phyloP scores from a whole-genome alignment of 2,329 filamentous ascomycete genomes.

The Plectosphaerella plurivora region DNA sequence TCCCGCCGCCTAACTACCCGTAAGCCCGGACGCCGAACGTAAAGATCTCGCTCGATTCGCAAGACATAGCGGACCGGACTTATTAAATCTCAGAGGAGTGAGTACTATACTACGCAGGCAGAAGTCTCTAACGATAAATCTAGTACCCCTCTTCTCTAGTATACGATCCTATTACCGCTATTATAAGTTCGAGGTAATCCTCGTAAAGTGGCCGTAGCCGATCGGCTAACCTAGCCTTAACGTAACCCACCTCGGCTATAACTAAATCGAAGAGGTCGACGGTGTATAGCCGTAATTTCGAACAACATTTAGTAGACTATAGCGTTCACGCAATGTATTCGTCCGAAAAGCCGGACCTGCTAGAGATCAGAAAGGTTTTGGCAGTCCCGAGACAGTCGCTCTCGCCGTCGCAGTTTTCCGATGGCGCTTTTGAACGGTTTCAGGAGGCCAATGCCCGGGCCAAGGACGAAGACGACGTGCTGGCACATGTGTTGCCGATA shows the following conservation, averaged over 20 bases:
- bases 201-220: constrained; percentile 2
- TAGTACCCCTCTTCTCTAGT: background rate
- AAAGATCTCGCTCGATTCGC: constrained; percentile 15
- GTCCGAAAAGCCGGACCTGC: constrained; percentile 23
- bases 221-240: too few relatives aligned
- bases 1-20: too few relatives aligned
- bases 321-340: constrained; percentile 21
- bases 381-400: constrained; percentile 24
- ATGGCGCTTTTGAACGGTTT: constrained; percentile 23
- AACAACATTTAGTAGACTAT: constrained; percentile 29
- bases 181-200: constrained; percentile 10
- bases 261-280: constrained; percentile 13
- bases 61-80: constrained; percentile 18
- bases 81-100: constrained; percentile 18
- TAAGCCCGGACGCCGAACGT: background rate
- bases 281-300: constrained; percentile 27
- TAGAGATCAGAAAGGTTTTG: constrained; percentile 21
- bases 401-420: constrained; percentile 27
- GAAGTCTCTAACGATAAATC: background rate
- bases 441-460: constrained; percentile 17
- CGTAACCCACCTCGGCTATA: too few relatives aligned
- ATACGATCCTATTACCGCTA: background rate
- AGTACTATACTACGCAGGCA: background rate
- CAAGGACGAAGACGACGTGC: constrained; percentile 28
- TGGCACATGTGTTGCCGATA: constrained; percentile 22